Evolutionary conservation across 176 grass and related monocot species (phyloP), one percentile per base, ranked within the genome.

Genomic region (Oryza rufipogon): DNA sequence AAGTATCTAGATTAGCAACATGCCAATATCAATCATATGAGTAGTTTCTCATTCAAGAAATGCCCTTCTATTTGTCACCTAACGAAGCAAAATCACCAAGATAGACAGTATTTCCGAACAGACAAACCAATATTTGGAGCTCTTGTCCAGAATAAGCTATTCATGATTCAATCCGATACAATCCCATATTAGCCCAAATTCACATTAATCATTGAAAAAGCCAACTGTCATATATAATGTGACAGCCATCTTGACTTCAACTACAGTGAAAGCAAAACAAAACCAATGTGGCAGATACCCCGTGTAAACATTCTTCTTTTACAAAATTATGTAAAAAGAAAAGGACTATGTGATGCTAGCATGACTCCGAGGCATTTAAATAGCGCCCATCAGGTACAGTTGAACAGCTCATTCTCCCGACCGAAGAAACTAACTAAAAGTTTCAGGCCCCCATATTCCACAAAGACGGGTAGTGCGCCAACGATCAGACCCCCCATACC

Each of bases 1-100:
- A 89, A 20, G 33, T 6, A 60, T 87, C 33, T 34, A 75, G 4
- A 38, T 75, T 75, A 33, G 48, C 63, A 70, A 64, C 42, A 44
- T 44, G 42, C 42, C 42, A 44, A 2, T 5, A 80, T 30, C 52
- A 78, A 73, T 78, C 8, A 46, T 11, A 42, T 12, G 41, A 61
- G 12, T 71, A 42, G 7, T 85, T 51, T 81, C 8, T 81, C 9
- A 68, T 28, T 14, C 28, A 26, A 39, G 33, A 26, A 76, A 84
- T 64, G 38, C n/a, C 34, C 70, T 54, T n/a, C 26, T 64, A 61
- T 68, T 47, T 45, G 26, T 36, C 48, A 13, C 6, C 46, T 63
- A 60, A 60, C 9, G 19, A 19, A 60, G 52, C 5, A 73, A 71
- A 83, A 39, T 64, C 46, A 49, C 17, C 56, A 42, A 78, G 15